phyloP scores from a whole-genome alignment of 768 basidiomycete species.

The Chalciporus sphaerocephalus region DNA sequence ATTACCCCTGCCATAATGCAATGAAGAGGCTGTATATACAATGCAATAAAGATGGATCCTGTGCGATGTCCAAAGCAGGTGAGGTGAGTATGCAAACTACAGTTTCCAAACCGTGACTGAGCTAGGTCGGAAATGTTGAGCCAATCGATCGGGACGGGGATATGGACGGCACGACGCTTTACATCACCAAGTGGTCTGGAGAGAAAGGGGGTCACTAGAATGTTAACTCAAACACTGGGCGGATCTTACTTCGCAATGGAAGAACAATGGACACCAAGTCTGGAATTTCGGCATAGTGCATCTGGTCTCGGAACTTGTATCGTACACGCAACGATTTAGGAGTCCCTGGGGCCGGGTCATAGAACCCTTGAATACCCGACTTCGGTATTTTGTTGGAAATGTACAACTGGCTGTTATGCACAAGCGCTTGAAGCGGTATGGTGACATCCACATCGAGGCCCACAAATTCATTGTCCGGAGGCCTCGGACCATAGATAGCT shows the following conservation, averaged over 20 bases:
- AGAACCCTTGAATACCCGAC: conserved; percentile 82
- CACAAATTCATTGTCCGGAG: conserved; percentile 45
- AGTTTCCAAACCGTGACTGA: not conserved
- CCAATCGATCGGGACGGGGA: conserved; percentile 4
- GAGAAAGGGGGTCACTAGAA: conserved; percentile 8
- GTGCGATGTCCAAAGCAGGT: conserved; percentile 7
- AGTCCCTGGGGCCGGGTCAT: conserved; percentile 74
- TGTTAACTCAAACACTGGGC: conserved; percentile 4
- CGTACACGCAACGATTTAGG: conserved; percentile 66
- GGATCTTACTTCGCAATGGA: conserved; percentile 64
- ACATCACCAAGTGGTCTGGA: conserved; percentile 28
- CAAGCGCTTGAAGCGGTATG: conserved; percentile 74
- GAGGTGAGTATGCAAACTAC: conserved; percentile 9
- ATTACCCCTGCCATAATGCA: conserved; percentile 16
- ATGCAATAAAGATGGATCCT: conserved; percentile 24
- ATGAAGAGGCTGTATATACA: conserved; percentile 25
- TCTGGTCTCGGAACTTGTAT: conserved; percentile 69
- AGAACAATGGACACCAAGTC: conserved; percentile 67
- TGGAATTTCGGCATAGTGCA: conserved; percentile 75
- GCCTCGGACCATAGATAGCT: conserved; percentile 64
- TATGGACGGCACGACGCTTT: not conserved
- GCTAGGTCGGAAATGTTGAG: conserved; percentile 4
- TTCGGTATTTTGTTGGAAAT: conserved; percentile 75
- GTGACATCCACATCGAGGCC: conserved; percentile 73
- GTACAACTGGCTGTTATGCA: conserved; percentile 71